Evolutionary conservation across 768 basidiomycete species (phyloP).

Genomic region (Rhodosporidiobolus sp.): DNA sequence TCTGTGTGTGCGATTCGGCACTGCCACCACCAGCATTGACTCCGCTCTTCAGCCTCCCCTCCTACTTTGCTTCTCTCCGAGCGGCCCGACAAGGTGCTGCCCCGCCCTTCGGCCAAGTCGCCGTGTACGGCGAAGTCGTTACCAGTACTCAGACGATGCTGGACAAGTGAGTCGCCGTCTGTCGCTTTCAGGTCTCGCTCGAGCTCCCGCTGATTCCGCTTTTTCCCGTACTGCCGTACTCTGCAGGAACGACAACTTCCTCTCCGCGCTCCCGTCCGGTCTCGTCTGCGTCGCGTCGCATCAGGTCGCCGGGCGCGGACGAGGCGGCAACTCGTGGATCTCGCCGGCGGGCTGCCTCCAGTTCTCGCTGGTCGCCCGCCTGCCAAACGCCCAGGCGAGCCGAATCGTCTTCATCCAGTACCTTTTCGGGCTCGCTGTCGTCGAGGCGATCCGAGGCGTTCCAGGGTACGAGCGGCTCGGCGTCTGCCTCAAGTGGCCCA

Average conservation of each 20-base stretch:
- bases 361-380: conserved; percentile 70
- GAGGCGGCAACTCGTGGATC: conserved; percentile 86
- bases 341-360: conserved; percentile 85
- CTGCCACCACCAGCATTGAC: conserved; percentile 54
- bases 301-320: conserved; percentile 82
- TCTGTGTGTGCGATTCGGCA: conserved; percentile 42
- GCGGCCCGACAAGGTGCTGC: background rate
- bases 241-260: conserved; percentile 70
- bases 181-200: conserved; percentile 15
- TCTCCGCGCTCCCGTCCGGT: conserved; percentile 68
- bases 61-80: conserved; percentile 56
- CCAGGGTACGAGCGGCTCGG: conserved; percentile 56
- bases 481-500: conserved; percentile 91
- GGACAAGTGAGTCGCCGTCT: conserved; percentile 65
- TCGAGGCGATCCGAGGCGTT: conserved; percentile 62
- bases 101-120: conserved; percentile 20
- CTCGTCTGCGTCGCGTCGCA: conserved; percentile 78
- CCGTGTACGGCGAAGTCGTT: conserved; percentile 83
- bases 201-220: background rate
- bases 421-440: conserved; percentile 82
- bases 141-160: conserved; percentile 94
- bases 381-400: conserved; percentile 57
- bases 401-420: conserved; percentile 92
- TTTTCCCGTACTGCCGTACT: background rate
- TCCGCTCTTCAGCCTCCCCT: conserved; percentile 67